Evolutionary conservation across 2,329 filamentous ascomycete genomes (phyloP).

Genomic region (Pyrenophora graminea): DNA sequence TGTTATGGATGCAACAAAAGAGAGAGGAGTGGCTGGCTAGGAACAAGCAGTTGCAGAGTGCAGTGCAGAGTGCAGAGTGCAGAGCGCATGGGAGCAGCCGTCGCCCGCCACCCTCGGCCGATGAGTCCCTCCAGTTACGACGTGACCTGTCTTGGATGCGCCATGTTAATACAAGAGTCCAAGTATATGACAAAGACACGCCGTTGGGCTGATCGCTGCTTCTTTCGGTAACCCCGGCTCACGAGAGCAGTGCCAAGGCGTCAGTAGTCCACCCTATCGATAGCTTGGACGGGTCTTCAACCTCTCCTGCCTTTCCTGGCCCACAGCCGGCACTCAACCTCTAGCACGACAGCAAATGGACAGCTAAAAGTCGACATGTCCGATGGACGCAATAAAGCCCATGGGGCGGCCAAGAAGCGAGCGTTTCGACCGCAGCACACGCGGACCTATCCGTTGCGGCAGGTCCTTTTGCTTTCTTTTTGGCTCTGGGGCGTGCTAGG

Average conservation of each 20-base stretch:
- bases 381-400: conserved; percentile 1
- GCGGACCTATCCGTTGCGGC: conserved; percentile 6
- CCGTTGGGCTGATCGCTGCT: conserved; percentile 7
- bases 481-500: conserved; percentile 1
- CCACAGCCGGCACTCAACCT: neutral
- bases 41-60: no score
- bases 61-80: no score
- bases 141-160: neutral
- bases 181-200: neutral
- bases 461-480: conserved; percentile 12
- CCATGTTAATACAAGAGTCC: neutral
- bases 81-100: no score
- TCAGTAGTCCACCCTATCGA: conserved; percentile 6
- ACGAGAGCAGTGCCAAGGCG: conserved; percentile 5
- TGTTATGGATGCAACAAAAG: neutral
- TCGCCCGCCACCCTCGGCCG: no score
- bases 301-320: conserved; percentile 13
- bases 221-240: neutral
- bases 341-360: conserved; percentile 1
- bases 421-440: conserved; percentile 3
- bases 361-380: neutral
- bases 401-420: conserved; percentile 1
- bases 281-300: neutral
- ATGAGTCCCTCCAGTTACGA: neutral
- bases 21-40: neutral